Evolutionary conservation across 306 rosid species (phyloP), one percentile per base, ranked within the genome.

Genomic region (Cucurbita moschata): DNA sequence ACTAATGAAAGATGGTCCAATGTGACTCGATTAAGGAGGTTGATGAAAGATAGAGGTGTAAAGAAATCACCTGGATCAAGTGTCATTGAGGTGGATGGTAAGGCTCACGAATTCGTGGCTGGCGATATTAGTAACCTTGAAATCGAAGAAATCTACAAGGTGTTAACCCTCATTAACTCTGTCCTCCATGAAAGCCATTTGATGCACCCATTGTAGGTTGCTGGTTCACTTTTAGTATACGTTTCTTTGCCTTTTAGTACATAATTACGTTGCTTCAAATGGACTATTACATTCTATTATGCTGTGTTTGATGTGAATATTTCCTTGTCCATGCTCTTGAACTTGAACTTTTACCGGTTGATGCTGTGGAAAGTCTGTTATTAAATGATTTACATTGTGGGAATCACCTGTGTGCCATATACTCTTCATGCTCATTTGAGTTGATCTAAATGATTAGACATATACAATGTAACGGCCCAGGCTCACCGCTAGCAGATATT

Each of bases 21-120:
- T 71, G 90, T 88, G 23, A 86, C 80, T 54, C 88, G 79, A 70
- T 70, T 89, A 55, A 86, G 97, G 83, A 82, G 77, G 84, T 56
- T 84, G 80, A 88, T 88, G 95, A 92, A 86, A 84, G 85, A 84
- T 79, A 86, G 78, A 82, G 89, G 96, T 77, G 79, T 89, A 58
- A 81, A 65, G 75, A 89, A 92, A 81, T 71, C 83, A 54, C 92
- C 92, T 1, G 95, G 92, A 23, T 84, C 88, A 55, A 92, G 96
- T 74, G 78, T 86, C 72, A 73, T 88, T 79, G 88, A 86, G 81
- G 87, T 89, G 69, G 79, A 85, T 63, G 88, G 90, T 71, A 84
- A 77, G 71, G 86, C 85, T 74, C 85, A 80, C 71, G 88, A 82
- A 68, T 85, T 86, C 82, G 60, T 92, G 49, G 96, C 82, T 75